Base-by-base conservation (phyloP, 2,329 filamentous ascomycete species). In the Cordyceps javanica region DNA sequence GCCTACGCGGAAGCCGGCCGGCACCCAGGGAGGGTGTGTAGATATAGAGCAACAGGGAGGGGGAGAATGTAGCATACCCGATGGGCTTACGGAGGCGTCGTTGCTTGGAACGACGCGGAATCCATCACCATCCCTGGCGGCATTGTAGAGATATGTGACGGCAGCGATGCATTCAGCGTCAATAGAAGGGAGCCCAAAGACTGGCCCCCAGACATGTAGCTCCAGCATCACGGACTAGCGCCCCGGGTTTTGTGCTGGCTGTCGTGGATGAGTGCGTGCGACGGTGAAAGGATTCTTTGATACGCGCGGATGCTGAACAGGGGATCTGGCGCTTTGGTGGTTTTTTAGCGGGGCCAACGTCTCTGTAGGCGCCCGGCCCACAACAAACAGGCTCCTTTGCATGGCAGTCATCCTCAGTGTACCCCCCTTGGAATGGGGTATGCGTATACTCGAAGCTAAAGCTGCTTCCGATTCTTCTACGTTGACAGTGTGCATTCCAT, bases 151-250 rank as follows among this genome's bases (percentile, higher is more conserved):
- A 69, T 92, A 92, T 55, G 89, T 85, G 63, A 96, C 85, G 44
- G 88, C 80, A 28, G 92, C 92, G 60, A 96, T 83, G 69, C 92
- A 97, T 76, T 96, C 90, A 46, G 93, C 80, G 67, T 97, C 92
- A 66, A 97, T 88, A 44, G 94, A 97, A 14, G 93, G 87, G 45
- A 97, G 82, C 41, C 86, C 86, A 71, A 96, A 96, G 41, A 90
- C 92, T 56, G 91, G 87, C 51, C 92, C 92, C 88, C 92, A 96
- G 67, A 96, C 82, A 73, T 96, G 89, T 60, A 99, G 82, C 74
- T 93, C 83, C 51, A 74, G 62, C 72, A 74, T 74, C n/a, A 32
- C 30, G 32, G 16, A 42, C 23, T 45, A 13, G 5, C 13, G 19
- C 3, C 19, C 14, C 21, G 42, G 21, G 30, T 16, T 14, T 3